These are phyloP conservation scores for Besnoitia besnoiti DNA, from an alignment of 169 alveolate genomes.

Conservation along the genomic window DNA sequence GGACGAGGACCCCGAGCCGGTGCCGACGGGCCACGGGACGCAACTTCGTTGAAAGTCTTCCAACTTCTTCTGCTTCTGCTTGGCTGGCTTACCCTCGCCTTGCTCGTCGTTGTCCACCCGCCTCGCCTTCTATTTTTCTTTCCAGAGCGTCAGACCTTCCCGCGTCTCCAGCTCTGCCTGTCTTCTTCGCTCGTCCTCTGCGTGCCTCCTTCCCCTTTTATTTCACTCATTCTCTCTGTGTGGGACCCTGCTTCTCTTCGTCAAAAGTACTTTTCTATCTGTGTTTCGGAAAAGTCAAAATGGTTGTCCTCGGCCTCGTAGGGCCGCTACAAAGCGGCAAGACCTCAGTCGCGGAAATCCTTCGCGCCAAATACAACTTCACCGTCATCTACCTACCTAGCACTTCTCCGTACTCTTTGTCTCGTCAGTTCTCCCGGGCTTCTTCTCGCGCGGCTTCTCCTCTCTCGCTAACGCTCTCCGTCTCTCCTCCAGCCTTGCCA, in stretches of 20 bases:
- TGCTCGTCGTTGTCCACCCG: too few relatives aligned
- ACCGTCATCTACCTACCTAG: background rate
- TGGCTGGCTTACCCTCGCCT: too few relatives aligned
- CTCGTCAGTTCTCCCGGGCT: background rate
- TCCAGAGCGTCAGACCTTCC: background rate
- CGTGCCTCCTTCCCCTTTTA: background rate
- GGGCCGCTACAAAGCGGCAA: slow-evolving; percentile 59
- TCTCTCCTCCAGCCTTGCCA: background rate
- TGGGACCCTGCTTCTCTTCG: background rate
- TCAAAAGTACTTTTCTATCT: too few relatives aligned
- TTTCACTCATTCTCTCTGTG: background rate
- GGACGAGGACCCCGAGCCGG: too few relatives aligned
- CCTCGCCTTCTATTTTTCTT: too few relatives aligned
- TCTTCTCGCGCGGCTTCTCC: background rate
- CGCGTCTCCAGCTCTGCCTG: background rate
- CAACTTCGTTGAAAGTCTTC: too few relatives aligned
- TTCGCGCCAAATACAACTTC: background rate
- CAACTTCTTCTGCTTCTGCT: too few relatives aligned
- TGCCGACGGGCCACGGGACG: too few relatives aligned
- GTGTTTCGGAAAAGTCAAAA: background rate
- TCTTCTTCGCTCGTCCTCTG: background rate
- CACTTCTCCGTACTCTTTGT: background rate
- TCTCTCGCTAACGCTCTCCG: background rate
- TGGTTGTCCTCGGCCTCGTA: slow-evolving; percentile 53
- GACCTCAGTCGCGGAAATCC: background rate